A percentile compares a stretch with the other conserved stretches of the same genome.
Evolutionary conservation across 2,329 filamentous ascomycete genomes (phyloP).

Genomic region (Ophiosphaerella narmari): DNA sequence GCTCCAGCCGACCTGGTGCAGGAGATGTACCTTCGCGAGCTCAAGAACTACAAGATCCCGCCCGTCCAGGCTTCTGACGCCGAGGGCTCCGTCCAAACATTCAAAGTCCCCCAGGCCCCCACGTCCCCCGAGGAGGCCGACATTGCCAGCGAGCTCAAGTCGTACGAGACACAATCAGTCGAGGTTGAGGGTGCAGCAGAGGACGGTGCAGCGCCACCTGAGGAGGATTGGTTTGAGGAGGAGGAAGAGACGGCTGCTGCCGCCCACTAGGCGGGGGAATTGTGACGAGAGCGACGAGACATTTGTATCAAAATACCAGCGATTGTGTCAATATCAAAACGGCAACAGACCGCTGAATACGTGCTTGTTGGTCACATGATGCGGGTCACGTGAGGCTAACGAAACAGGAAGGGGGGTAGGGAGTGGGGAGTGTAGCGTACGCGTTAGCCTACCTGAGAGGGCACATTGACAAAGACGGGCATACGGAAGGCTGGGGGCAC

Average conservation of each 20-base stretch:
- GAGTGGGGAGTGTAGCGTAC: neutral
- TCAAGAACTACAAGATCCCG: slow-evolving; percentile 91
- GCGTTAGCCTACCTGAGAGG: too few species aligned
- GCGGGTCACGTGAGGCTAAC: slow-evolving; percentile 26
- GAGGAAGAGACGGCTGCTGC: slow-evolving; percentile 60
- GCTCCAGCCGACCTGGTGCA: slow-evolving; percentile 89
- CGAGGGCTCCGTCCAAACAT: slow-evolving; percentile 89
- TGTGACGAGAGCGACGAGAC: slow-evolving; percentile 15
- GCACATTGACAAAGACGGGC: too few species aligned
- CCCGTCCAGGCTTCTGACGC: slow-evolving; percentile 83
- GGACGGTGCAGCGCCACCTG: slow-evolving; percentile 63
- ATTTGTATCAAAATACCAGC: slow-evolving; percentile 43
- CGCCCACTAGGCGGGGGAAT: slow-evolving; percentile 34
- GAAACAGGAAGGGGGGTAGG: too few species aligned
- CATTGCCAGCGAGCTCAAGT: slow-evolving; percentile 86
- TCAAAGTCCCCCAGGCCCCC: slow-evolving; percentile 78
- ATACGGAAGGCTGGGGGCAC: too few species aligned
- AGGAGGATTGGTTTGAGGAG: slow-evolving; percentile 83
- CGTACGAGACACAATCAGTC: slow-evolving; percentile 92
- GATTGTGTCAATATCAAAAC: slow-evolving; percentile 41
- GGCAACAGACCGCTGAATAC: slow-evolving; percentile 27
- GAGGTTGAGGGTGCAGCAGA: slow-evolving; percentile 85
- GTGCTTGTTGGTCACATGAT: neutral
- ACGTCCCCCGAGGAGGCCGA: slow-evolving; percentile 91
- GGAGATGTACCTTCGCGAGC: slow-evolving; percentile 94